A percentile compares a stretch with the other conserved stretches of the same genome.
Conservation (phyloP, 306 rosid genomes). For the Ziziphus jujuba region DNA sequence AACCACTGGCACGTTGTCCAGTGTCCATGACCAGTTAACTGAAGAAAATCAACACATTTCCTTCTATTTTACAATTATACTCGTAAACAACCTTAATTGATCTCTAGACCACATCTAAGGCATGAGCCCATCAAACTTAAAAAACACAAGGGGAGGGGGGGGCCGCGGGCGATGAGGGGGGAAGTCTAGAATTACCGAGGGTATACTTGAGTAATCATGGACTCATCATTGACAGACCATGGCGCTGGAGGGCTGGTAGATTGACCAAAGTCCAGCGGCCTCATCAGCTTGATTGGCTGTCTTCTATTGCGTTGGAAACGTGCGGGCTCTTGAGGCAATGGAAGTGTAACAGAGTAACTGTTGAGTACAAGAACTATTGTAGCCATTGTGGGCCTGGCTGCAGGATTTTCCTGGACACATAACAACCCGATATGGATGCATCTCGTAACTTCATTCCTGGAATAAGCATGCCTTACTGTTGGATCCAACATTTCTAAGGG, state of each 20-base stretch:
- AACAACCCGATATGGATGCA: constrained; percentile 13
- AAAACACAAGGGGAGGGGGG: too few relatives aligned
- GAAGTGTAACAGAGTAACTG: constrained; percentile 7
- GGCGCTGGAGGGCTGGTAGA: not conserved
- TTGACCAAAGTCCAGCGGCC: not conserved
- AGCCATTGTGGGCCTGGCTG: constrained; percentile 8
- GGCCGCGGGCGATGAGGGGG: too few relatives aligned
- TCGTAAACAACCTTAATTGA: too few relatives aligned
- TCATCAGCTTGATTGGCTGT: not conserved
- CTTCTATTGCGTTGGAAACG: not conserved
- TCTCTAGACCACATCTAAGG: too few relatives aligned
- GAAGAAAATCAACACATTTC: too few relatives aligned
- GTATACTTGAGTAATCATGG: not conserved
- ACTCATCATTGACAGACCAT: not conserved
- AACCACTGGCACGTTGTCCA: too few relatives aligned
- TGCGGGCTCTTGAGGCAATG: constrained; percentile 2
- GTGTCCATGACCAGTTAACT: too few relatives aligned
- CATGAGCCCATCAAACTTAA: too few relatives aligned
- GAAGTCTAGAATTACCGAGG: not conserved
- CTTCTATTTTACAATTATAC: too few relatives aligned
- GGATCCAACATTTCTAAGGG: constrained; percentile 8
- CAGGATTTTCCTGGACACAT: constrained; percentile 14
- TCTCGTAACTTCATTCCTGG: constrained; percentile 4
- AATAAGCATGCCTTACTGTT: not conserved
- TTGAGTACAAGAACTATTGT: constrained; percentile 8